Evolutionary conservation across 2,329 filamentous ascomycete species (phyloP).

Genomic region (Ophiobolus disseminans): DNA sequence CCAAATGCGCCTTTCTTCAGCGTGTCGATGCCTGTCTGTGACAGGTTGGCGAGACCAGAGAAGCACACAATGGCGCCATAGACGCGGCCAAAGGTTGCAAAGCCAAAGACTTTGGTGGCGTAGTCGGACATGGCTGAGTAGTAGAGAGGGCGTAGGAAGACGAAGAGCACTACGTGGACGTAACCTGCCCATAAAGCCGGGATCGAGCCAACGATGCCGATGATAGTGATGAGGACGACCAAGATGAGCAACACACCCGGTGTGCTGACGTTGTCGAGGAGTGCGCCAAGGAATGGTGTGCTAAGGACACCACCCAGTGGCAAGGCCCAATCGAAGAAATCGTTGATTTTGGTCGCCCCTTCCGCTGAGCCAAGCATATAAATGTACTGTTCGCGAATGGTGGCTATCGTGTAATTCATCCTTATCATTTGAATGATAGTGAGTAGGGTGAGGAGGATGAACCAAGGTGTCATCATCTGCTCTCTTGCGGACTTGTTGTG

Average conservation of each 20-base stretch:
- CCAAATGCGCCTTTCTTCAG: slow-evolving; percentile 74
- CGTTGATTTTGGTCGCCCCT: slow-evolving; percentile 72
- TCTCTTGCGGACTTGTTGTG: slow-evolving; percentile 73
- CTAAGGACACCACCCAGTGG: slow-evolving; percentile 80
- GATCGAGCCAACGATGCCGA: slow-evolving; percentile 77
- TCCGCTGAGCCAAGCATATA: slow-evolving; percentile 70
- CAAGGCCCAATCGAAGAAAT: slow-evolving; percentile 83
- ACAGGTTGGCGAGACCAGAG: slow-evolving; percentile 81
- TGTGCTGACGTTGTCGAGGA: slow-evolving; percentile 79
- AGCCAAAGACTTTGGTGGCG: slow-evolving; percentile 88
- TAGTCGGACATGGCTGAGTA: slow-evolving; percentile 92
- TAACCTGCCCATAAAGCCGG: slow-evolving; percentile 75
- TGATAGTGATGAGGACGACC: slow-evolving; percentile 71
- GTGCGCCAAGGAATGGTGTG: slow-evolving; percentile 80
- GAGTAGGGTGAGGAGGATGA: slow-evolving; percentile 80
- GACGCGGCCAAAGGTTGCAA: slow-evolving; percentile 86
- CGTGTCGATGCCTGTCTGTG: slow-evolving; percentile 78
- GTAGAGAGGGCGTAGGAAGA: slow-evolving; percentile 84
- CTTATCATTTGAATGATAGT: slow-evolving; percentile 65
- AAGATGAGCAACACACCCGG: slow-evolving; percentile 72
- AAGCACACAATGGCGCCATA: slow-evolving; percentile 88
- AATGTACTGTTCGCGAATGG: slow-evolving; percentile 80
- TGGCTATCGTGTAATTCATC: slow-evolving; percentile 94
- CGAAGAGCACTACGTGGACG: slow-evolving; percentile 76
- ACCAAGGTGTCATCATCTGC: slow-evolving; percentile 83